Evolutionary conservation across 495 filamentous ascomycete genomes (phyloP).

Genomic region (Xanthoparmelia taractica): DNA sequence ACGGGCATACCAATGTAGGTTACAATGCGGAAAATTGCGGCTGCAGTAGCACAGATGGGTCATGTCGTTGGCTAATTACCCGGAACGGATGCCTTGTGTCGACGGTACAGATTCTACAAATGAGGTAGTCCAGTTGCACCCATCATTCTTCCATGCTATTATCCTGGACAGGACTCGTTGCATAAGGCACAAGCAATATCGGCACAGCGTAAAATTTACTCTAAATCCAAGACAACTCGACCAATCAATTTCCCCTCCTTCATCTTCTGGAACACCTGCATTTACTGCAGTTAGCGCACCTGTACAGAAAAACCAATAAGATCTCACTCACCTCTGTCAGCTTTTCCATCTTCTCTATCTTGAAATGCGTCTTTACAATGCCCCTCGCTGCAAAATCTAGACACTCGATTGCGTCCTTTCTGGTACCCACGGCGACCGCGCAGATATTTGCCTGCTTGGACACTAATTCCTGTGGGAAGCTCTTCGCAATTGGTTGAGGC

Average conservation of each 20-base stretch:
- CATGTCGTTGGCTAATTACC: background rate
- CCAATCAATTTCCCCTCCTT: conserved; percentile 48
- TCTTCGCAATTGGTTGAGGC: conserved; percentile 48
- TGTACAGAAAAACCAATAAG: background rate
- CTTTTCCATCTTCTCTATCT: conserved; percentile 53
- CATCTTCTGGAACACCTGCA: conserved; percentile 49
- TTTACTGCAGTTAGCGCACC: background rate
- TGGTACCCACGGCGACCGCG: conserved; percentile 56
- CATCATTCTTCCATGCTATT: background rate
- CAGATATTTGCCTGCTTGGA: conserved; percentile 48
- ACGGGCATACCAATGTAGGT: too few species aligned
- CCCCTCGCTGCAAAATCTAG: conserved; percentile 57
- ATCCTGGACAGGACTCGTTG: background rate
- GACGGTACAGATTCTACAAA: background rate
- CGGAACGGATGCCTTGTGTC: background rate
- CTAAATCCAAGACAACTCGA: conserved; percentile 52
- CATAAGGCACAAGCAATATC: background rate
- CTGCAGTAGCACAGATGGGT: background rate
- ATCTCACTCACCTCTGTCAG: conserved; percentile 42
- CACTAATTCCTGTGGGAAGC: conserved; percentile 46
- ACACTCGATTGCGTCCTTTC: conserved; percentile 58
- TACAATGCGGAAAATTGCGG: background rate
- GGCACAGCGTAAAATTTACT: conserved; percentile 24
- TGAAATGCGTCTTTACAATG: conserved; percentile 52
- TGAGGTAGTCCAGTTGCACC: background rate